phyloP scores from a whole-genome alignment of 352 stramenopile genomes.

The Pythium vanterpoolii region DNA sequence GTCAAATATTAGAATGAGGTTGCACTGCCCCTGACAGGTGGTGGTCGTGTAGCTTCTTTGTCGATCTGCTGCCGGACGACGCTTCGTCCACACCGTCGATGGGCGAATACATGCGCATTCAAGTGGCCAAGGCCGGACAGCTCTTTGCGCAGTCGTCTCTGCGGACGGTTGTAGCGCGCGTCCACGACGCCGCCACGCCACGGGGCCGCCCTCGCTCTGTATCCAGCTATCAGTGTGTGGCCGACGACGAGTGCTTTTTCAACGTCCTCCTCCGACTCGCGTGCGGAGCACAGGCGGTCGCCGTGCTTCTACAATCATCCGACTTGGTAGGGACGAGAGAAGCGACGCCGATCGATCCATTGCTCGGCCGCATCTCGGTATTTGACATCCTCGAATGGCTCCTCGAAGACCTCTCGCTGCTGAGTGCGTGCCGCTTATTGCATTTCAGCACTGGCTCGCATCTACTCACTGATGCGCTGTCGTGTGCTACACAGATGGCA shows the following conservation, averaged over 20 bases:
- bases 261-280: constrained; percentile 51
- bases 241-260: constrained; percentile 52
- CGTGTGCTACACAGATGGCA: constrained; percentile 14
- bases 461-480: not conserved
- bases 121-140: constrained; percentile 36
- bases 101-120: constrained; percentile 35
- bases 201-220: not conserved
- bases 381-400: constrained; percentile 55
- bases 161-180: constrained; percentile 22
- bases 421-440: constrained; percentile 34
- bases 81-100: constrained; percentile 16
- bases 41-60: constrained; percentile 6
- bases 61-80: constrained; percentile 15
- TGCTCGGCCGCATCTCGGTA: constrained; percentile 41
- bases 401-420: constrained; percentile 45
- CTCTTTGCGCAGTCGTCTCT: constrained; percentile 33
- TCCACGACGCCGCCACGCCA: not conserved
- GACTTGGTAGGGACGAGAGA: too few relatives aligned
- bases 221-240: constrained; percentile 27
- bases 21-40: not conserved
- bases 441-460: not conserved
- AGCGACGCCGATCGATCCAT: constrained; percentile 6
- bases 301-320: too few relatives aligned
- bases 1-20: not conserved
- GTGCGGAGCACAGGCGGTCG: constrained; percentile 36